Conservation (phyloP, 495 filamentous ascomycete genomes). For the Achaetomiella virescens region DNA sequence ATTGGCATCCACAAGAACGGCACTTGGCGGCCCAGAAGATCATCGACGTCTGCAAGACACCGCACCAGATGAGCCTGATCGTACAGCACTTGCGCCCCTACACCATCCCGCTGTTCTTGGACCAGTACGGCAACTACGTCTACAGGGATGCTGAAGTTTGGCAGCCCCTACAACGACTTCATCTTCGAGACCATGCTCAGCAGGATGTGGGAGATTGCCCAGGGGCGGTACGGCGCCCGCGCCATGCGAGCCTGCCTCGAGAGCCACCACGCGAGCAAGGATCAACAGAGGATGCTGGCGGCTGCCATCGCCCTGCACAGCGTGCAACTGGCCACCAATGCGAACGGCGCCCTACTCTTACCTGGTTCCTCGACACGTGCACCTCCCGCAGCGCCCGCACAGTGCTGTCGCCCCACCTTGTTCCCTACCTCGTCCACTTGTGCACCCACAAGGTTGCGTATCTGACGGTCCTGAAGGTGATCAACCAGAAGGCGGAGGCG, state of each 20-base stretch:
- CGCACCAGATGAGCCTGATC: slow-evolving; percentile 76
- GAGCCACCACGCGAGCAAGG: slow-evolving; percentile 90
- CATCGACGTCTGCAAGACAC: slow-evolving; percentile 86
- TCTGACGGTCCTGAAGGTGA: slow-evolving; percentile 93
- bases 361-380: slow-evolving; percentile 98
- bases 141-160: slow-evolving; percentile 91
- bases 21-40: slow-evolving; percentile 99
- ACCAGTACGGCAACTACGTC: slow-evolving; percentile 98
- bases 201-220: slow-evolving; percentile 88
- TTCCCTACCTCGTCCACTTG: slow-evolving; percentile 92
- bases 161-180: slow-evolving; percentile 82
- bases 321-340: slow-evolving; percentile 92
- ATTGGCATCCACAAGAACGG: slow-evolving; percentile 99
- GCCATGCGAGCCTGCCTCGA: slow-evolving; percentile 97
- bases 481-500: slow-evolving; percentile 92
- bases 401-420: slow-evolving; percentile 84
- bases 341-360: slow-evolving; percentile 90
- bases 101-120: slow-evolving; percentile 83
- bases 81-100: slow-evolving; percentile 78
- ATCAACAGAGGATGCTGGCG: slow-evolving; percentile 92
- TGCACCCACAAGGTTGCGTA: slow-evolving; percentile 99
- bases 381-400: slow-evolving; percentile 86
- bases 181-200: slow-evolving; percentile 97
- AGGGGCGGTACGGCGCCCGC: slow-evolving; percentile 88
- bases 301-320: slow-evolving; percentile 93